Evolutionary conservation across 225 moss, liverwort and hornwort species (phyloP).

Genomic region (Polytrichum commune): DNA sequence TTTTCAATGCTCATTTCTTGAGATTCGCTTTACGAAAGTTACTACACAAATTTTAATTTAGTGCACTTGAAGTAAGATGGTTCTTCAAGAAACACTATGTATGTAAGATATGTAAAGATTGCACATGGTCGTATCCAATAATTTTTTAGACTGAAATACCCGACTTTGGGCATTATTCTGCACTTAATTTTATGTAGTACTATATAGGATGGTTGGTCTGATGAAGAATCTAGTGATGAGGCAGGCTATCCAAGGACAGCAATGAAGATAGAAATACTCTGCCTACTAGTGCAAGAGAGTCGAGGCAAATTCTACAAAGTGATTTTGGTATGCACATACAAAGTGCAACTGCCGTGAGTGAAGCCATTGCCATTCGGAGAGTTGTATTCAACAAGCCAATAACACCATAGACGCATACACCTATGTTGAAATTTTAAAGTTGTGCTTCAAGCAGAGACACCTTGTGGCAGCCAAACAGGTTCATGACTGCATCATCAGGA

Average conservation of each 20-base stretch:
- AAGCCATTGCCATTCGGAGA: not conserved
- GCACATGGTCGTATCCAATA: not conserved
- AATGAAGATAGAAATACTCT: not conserved
- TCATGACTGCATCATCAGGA: conserved; percentile 6
- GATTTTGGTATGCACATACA: not conserved
- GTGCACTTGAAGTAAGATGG: not conserved
- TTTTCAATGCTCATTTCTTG: not conserved
- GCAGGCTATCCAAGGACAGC: not conserved
- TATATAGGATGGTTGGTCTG: not conserved
- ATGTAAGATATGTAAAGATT: not conserved
- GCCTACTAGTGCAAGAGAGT: not conserved
- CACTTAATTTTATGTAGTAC: not conserved
- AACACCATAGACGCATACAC: not conserved
- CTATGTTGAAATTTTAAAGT: not conserved
- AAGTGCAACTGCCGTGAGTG: not conserved
- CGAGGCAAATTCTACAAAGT: not conserved
- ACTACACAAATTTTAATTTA: not conserved
- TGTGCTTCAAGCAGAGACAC: conserved; percentile 1
- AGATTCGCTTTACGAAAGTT: not conserved
- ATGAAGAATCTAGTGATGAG: not conserved
- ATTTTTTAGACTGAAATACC: not conserved
- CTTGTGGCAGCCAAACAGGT: conserved; percentile 3
- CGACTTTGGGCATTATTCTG: not conserved
- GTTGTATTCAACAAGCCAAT: not conserved
- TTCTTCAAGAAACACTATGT: not conserved